Base-by-base conservation (phyloP, 495 filamentous ascomycete species). In the Podospora pseudocomata region DNA sequence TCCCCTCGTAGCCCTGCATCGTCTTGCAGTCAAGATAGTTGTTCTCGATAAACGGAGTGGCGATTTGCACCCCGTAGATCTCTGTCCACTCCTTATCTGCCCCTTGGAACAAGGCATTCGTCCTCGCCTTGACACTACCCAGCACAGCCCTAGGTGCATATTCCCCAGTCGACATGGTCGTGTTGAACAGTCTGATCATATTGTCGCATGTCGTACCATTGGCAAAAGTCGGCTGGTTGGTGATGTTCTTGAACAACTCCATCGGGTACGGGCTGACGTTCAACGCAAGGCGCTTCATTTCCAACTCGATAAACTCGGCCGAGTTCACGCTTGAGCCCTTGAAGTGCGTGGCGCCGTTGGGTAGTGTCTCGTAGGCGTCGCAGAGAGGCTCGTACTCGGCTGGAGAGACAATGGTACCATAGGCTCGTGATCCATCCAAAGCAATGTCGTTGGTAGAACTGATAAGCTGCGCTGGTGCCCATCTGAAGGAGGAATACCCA, bases 171-270 rank as follows among this genome's bases (percentile, higher is more conserved):
- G 76, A 73, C 69, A 81, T 76, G 68, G 75, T 64, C 13, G 79
- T 79, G 69, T 81, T 75, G 71, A 79, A 82, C 20, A 81, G 63
- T 0, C 80, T 75, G 59, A 73, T 72, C 73, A 79, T 80, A 61
- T 79, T 74, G 67, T 81, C 79, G 70, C 80, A 82, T 0, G 72
- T 59, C 1, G 65, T 66, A 0, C 75, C 71, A 64, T 78, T 77
- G 34, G 78, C 76, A 67, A 81, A 82, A 16, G 73, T 79, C 16
- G 79, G 79, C 65, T 82, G 80, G 73, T 80, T 82, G 7, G 80
- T 82, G 27, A 81, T 73, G 65, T 79, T 80, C 53, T 68, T 72
- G 64, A 82, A 75, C 23, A 81, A 74, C 2, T 72, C 71, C 53
- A 82, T 63, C 0, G 77, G 72, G 65, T 77, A 82, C 13, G 80